phyloP scores from a whole-genome alignment of 2,329 filamentous ascomycete genomes.

The Calonectria crousiana region DNA sequence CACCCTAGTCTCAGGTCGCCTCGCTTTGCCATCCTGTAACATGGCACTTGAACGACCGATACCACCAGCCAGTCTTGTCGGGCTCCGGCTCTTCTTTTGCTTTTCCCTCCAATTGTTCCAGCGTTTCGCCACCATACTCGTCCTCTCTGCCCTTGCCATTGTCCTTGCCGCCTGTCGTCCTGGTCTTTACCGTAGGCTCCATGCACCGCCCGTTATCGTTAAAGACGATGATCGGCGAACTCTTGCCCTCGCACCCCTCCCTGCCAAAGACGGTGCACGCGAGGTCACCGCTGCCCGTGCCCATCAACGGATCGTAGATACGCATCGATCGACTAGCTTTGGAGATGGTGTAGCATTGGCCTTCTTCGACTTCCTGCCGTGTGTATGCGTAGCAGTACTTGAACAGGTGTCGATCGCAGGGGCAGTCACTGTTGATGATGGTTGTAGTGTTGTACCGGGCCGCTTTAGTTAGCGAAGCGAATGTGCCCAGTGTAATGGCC shows the following conservation, averaged over 20 bases:
- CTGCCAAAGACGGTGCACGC: conserved; percentile 2
- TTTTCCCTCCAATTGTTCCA: not conserved
- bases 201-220: not conserved
- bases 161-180: not conserved
- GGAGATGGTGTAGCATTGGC: conserved; percentile 6
- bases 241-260: not conserved
- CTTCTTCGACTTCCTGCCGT: not conserved
- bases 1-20: conserved; percentile 8
- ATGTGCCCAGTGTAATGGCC: not conserved
- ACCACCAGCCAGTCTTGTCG: not conserved
- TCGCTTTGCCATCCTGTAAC: not conserved
- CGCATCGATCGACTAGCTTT: conserved; percentile 20
- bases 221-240: not conserved
- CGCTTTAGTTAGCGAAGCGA: not conserved
- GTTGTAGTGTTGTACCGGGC: conserved; percentile 3
- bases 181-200: conserved; percentile 2
- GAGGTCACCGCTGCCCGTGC: not conserved
- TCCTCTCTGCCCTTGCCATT: not conserved
- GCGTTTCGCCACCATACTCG: not conserved
- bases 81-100: not conserved
- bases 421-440: conserved; percentile 20
- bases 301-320: conserved; percentile 2
- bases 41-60: conserved; percentile 11
- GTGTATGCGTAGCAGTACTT: conserved; percentile 13
- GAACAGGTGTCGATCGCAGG: conserved; percentile 13